A percentile compares a stretch with the other conserved stretches of the same genome.
Conservation (phyloP, 1,284 basidiomycete genomes). For the Earliella scabrosa region DNA sequence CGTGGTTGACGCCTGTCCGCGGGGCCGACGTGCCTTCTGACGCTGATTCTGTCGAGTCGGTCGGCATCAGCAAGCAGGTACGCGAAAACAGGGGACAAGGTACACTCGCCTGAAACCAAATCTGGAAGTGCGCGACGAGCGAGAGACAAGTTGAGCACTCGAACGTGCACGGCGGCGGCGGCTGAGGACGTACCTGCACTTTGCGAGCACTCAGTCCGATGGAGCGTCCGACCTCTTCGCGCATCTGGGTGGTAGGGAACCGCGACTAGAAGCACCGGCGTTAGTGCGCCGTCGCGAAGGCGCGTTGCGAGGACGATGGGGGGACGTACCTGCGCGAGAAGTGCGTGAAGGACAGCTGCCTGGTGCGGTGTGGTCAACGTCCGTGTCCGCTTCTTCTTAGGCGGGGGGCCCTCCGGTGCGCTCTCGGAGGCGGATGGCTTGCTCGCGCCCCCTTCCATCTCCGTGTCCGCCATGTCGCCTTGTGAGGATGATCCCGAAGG, state of each 20-base stretch:
- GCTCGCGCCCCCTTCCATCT: constrained; percentile 35
- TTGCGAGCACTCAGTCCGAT: constrained; percentile 85
- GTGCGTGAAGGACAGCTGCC: constrained; percentile 77
- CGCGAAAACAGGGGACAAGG: constrained; percentile 5
- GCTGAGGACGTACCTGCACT: constrained; percentile 69
- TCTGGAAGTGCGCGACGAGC: constrained; percentile 46
- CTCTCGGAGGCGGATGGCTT: constrained; percentile 26
- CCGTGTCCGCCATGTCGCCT: constrained; percentile 39
- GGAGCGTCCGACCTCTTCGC: constrained; percentile 81
- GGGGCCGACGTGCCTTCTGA: constrained; percentile 78
- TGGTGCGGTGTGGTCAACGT: constrained; percentile 86
- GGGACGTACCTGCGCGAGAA: constrained; percentile 76
- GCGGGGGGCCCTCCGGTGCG: constrained; percentile 38
- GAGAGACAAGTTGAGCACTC: constrained; percentile 27
- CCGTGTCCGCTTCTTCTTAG: constrained; percentile 77
- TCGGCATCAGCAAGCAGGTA: constrained; percentile 22
- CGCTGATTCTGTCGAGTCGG: constrained; percentile 66
- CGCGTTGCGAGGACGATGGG: neutral
- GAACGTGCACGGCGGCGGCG: neutral
- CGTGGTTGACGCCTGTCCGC: constrained; percentile 37
- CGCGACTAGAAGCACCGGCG: constrained; percentile 60
- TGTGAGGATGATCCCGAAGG: constrained; percentile 38
- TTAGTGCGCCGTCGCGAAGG: constrained; percentile 1
- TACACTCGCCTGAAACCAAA: constrained; percentile 80
- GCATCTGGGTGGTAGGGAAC: constrained; percentile 82